Evolutionary conservation across 139 green algal genomes (phyloP), one percentile per base, ranked within the genome.

Genomic region (Chlorella sp.): DNA sequence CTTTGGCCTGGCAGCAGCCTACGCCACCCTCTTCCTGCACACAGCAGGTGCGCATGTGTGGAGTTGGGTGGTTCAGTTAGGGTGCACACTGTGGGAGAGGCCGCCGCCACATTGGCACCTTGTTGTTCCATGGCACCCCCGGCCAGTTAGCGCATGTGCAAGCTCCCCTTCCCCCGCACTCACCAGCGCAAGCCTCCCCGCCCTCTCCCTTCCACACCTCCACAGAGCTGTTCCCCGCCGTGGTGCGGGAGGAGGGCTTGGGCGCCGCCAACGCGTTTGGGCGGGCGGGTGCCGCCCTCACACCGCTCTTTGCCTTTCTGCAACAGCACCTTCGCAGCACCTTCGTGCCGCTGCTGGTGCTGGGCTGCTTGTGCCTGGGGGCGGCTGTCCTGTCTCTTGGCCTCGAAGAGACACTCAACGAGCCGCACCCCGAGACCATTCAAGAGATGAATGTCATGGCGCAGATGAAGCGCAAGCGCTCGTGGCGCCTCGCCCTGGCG

Each of bases 1-100:
- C 40, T 85, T 88, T 44, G 86, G 82, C 60, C 75, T 90, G 51
- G 86, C 86, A 17, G 86, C 81, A 43, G 82, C 80, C 16, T 69
- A 17, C 30, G 65, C 82, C 28, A 34, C 82, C 20, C 80, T 87
- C 16, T 67, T 69, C 38, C 67, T 85, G 22, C 65, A 85, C 64
- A 82, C 82, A 28, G 38, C 70, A 76, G 70, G 70, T 54, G 40
- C n/a, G n/a, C n/a, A n/a, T n/a, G 68, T 3, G 17, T 60, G 51
- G 13, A 26, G 51, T 60, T 60, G 51, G 2, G 51, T 24, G 2
- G 51, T 17, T 54, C 11, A 11, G 6, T 72, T 17, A n/a, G n/a
- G n/a, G n/a, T n/a, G n/a, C n/a, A n/a, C n/a, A n/a, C n/a, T n/a
- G n/a, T n/a, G n/a, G n/a, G n/a, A n/a, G n/a, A n/a, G n/a, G n/a